Percentiles rank a stretch among this genome's conserved stretches.
phyloP scores from a whole-genome alignment of 257 asterid species.

The Datura wrightii region DNA sequence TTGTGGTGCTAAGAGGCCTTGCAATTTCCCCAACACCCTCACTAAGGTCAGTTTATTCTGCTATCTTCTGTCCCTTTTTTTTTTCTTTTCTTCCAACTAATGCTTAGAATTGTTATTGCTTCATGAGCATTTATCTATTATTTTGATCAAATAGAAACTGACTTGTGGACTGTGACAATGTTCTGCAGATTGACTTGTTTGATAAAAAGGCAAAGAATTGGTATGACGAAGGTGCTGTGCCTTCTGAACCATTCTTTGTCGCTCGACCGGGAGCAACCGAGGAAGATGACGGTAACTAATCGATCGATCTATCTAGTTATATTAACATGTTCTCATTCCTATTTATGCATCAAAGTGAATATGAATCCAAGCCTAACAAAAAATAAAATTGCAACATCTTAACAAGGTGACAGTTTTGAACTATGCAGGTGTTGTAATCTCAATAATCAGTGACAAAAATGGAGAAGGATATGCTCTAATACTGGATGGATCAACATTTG shows the following conservation, averaged over 20 bases:
- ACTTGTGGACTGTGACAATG: background rate
- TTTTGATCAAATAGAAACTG: background rate
- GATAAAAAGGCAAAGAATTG: slow-evolving; percentile 89
- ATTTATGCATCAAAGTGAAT: background rate
- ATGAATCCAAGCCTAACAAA: background rate
- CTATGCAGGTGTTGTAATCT: slow-evolving; percentile 81
- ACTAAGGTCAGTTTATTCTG: slow-evolving; percentile 64
- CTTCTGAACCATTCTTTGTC: slow-evolving; percentile 93
- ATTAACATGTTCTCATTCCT: background rate
- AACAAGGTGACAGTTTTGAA: background rate
- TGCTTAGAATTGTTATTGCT: background rate
- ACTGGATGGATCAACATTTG: slow-evolving; percentile 80
- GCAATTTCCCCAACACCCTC: slow-evolving; percentile 95
- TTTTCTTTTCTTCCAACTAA: background rate
- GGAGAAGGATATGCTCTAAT: slow-evolving; percentile 90
- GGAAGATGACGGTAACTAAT: slow-evolving; percentile 88
- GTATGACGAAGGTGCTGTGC: slow-evolving; percentile 79
- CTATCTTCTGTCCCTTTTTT: no score
- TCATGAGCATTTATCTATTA: background rate
- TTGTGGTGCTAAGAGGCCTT: slow-evolving; percentile 93
- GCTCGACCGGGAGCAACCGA: slow-evolving; percentile 78
- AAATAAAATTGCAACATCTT: background rate
- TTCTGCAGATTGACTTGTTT: slow-evolving; percentile 45
- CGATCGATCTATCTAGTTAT: no score
- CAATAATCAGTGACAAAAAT: slow-evolving; percentile 74